Evolutionary conservation across 202 grass and related monocot genomes (phyloP).

Genomic region (Dendrocalamus latiflorus): DNA sequence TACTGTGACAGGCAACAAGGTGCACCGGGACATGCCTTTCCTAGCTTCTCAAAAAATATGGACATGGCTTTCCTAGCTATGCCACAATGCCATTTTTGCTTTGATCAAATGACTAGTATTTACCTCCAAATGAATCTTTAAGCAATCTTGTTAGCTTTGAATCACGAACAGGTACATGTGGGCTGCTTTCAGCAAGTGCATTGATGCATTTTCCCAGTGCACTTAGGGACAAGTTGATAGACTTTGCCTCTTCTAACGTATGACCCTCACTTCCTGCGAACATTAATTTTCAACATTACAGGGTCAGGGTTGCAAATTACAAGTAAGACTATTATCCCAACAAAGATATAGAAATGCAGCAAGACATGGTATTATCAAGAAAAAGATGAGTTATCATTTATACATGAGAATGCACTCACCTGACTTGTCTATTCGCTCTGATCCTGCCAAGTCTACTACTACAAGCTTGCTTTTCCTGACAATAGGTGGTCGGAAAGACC

Average conservation of each 20-base stretch:
- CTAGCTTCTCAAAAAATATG: background rate
- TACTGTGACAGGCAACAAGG: background rate
- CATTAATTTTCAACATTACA: slow-evolving; percentile 22
- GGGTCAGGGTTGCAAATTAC: background rate
- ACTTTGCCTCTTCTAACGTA: slow-evolving; percentile 98
- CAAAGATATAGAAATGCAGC: background rate
- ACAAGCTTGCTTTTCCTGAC: slow-evolving; percentile 98
- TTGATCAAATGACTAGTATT: slow-evolving; percentile 1
- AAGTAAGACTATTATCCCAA: slow-evolving; percentile 3
- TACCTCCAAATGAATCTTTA: slow-evolving; percentile 99
- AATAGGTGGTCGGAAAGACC: slow-evolving; percentile 77
- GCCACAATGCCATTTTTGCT: background rate
- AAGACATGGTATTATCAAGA: background rate
- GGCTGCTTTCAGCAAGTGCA: slow-evolving; percentile 97
- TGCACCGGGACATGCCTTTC: background rate
- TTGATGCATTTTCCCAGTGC: slow-evolving; percentile 99
- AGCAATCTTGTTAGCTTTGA: slow-evolving; percentile 98
- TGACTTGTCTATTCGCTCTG: slow-evolving; percentile 96
- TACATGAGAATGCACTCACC: slow-evolving; percentile 35
- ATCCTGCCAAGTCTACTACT: slow-evolving; percentile 96
- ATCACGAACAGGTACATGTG: too few relatives aligned
- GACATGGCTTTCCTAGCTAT: background rate
- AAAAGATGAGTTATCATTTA: background rate
- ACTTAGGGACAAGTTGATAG: slow-evolving; percentile 96
- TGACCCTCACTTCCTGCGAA: slow-evolving; percentile 96